Evolutionary conservation across 768 basidiomycete genomes (phyloP).

Genomic region (Xerocomellus dryophilus): DNA sequence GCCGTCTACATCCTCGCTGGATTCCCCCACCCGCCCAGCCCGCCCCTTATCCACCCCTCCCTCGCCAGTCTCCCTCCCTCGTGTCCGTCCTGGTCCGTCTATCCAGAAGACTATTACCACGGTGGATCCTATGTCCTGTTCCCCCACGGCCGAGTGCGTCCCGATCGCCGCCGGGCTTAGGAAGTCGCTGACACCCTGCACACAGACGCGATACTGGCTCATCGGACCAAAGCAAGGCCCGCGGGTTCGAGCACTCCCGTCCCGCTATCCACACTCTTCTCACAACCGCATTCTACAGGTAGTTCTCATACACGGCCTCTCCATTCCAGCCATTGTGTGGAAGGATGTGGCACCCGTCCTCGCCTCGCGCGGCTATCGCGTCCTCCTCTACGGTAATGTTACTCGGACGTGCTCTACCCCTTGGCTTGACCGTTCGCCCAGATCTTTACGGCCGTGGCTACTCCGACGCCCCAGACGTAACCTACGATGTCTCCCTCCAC

Average conservation of each 20-base stretch:
- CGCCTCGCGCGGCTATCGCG: conserved; percentile 61
- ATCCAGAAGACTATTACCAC: conserved; percentile 65
- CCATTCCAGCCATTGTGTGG: conserved; percentile 75
- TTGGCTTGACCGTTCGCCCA: conserved; percentile 25
- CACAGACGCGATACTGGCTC: conserved; percentile 77
- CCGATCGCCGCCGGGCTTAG: background rate
- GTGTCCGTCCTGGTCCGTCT: conserved; percentile 63
- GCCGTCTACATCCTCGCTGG: conserved; percentile 59
- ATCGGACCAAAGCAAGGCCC: conserved; percentile 66
- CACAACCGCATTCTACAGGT: conserved; percentile 41
- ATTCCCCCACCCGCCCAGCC: conserved; percentile 59
- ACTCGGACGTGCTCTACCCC: background rate
- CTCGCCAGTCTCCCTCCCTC: conserved; percentile 56
- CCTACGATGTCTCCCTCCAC: conserved; percentile 63
- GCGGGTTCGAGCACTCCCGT: conserved; percentile 43
- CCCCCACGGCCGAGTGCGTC: conserved; percentile 62
- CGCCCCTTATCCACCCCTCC: conserved; percentile 51
- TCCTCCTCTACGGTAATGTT: conserved; percentile 66
- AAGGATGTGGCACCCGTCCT: conserved; percentile 68
- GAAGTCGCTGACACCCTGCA: conserved; percentile 1
- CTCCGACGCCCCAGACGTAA: conserved; percentile 72
- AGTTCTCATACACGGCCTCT: conserved; percentile 74
- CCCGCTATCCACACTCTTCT: background rate
- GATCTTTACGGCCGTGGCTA: conserved; percentile 84
- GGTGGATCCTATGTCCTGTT: conserved; percentile 60